Conservation (phyloP, 352 stramenopile species). For the Heterotrichella gracilis region DNA sequence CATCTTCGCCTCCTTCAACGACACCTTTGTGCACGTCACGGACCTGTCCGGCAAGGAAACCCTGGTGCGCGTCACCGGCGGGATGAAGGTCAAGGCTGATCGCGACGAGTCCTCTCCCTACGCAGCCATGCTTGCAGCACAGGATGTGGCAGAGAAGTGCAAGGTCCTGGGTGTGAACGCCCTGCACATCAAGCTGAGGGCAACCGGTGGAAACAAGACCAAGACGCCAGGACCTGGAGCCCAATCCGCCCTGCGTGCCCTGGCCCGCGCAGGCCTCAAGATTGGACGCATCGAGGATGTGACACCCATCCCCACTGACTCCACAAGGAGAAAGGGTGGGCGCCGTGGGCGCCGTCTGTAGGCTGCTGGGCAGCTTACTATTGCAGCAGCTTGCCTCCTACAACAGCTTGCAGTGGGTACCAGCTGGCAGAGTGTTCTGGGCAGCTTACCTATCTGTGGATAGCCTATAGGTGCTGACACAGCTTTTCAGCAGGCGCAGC, state of each 20-base stretch:
- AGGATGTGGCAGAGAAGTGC: constrained; percentile 78
- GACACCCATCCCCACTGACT: constrained; percentile 95
- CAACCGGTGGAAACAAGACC: constrained; percentile 87
- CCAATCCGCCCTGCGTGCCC: constrained; percentile 79
- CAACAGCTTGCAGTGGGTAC: no score
- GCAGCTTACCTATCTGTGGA: no score
- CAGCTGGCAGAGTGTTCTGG: no score
- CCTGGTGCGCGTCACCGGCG: constrained; percentile 89
- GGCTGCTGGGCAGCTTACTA: no score
- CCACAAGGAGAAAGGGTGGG: constrained; percentile 82
- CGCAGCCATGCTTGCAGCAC: constrained; percentile 94
- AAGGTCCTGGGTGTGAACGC: constrained; percentile 86
- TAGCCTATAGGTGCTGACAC: no score
- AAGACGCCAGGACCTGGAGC: constrained; percentile 86
- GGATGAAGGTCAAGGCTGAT: constrained; percentile 99
- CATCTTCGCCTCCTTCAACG: constrained; percentile 98
- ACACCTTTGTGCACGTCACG: constrained; percentile 99
- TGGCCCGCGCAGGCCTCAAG: constrained; percentile 93
- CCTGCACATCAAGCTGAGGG: constrained; percentile 98
- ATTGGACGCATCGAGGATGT: constrained; percentile 99
- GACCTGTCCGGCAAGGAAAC: constrained; percentile 95
- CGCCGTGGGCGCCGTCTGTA: constrained; percentile 95
- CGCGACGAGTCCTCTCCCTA: constrained; percentile 96
- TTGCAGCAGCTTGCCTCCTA: no score
- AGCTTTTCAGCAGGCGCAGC: no score